Evolutionary conservation across 2,329 filamentous ascomycete genomes (phyloP).

Genomic region (Mycosphaerelloides madeirae): DNA sequence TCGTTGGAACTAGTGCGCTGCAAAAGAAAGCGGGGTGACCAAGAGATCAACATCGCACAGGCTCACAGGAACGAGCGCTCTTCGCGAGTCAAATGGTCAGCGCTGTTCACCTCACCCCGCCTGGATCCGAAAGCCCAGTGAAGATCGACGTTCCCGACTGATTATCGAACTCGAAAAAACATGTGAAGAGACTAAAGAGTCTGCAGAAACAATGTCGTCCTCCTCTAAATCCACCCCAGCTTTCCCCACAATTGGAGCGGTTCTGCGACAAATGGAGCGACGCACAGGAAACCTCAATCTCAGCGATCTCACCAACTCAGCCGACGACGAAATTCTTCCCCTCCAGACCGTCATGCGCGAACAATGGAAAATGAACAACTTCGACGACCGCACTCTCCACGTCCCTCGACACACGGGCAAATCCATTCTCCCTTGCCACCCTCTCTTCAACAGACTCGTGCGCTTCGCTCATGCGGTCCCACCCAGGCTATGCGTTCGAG

Average conservation of each 20-base stretch:
- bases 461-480: constrained; percentile 36
- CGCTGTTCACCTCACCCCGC: too few relatives aligned
- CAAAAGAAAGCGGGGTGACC: too few relatives aligned
- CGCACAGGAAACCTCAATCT: constrained; percentile 12
- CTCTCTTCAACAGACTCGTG: constrained; percentile 39
- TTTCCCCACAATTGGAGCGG: constrained; percentile 14
- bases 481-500: constrained; percentile 36
- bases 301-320: constrained; percentile 4
- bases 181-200: too few relatives aligned
- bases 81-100: too few relatives aligned
- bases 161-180: too few relatives aligned
- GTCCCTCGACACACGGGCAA: constrained; percentile 15
- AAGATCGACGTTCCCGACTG: too few relatives aligned
- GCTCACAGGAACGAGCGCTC: too few relatives aligned
- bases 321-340: constrained; percentile 11
- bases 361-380: constrained; percentile 16
- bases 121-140: too few relatives aligned
- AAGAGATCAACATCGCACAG: too few relatives aligned
- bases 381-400: constrained; percentile 25
- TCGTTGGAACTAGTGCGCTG: too few relatives aligned
- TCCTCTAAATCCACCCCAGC: constrained; percentile 2
- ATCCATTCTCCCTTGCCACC: constrained; percentile 30
- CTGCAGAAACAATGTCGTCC: too few relatives aligned
- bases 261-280: constrained; percentile 17
- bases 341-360: constrained; percentile 12